Evolutionary conservation across 306 rosid species (phyloP), one percentile per base, ranked within the genome.

Genomic region (Ormosia semicastrata): DNA sequence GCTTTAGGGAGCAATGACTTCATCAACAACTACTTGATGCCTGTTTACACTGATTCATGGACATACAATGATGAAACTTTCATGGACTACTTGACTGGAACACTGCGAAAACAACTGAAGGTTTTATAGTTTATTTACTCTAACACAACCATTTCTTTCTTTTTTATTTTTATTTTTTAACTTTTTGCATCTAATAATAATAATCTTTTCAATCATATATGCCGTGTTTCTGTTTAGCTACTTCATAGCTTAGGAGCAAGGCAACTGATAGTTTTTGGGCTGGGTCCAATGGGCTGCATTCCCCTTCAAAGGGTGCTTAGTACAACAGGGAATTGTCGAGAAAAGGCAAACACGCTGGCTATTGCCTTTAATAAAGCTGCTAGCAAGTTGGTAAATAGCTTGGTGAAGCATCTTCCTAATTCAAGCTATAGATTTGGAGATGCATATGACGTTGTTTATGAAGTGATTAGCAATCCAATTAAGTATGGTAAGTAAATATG

Each of bases 1-100:
- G 98, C 99, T 71, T 81, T 95, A 73, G 98, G 99, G 12, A 95
- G 99, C 86, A 95, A 95, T 47, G 99, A 95, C 41, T 93, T 95
- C 89, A 95, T 93, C 71, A 95, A 95, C 90, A 93, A 95, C 68
- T 95, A 91, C 89, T 85, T 95, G 77, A 93, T 91, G 98, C 97
- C 99, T n/a, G 89, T 89, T 82, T 95, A 93, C 56, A 39, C 53
- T 0, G 99, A 95, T 81, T 92, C 99, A 4, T 95, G 98, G 98
- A 92, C 77, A 56, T 93, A 95, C 89, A 93, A 95, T 18, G 99
- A 95, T 82, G 77, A 89, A 33, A 84, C 85, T 12, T 93, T 92
- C 80, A 30, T 95, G 57, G 88, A 83, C 3, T 93, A 95, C 88
- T 79, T 95, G 44, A 87, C 67, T 79, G 94, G 90, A 73, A 95